Conservation (phyloP, 306 rosid species). For the Vigna angularis region DNA sequence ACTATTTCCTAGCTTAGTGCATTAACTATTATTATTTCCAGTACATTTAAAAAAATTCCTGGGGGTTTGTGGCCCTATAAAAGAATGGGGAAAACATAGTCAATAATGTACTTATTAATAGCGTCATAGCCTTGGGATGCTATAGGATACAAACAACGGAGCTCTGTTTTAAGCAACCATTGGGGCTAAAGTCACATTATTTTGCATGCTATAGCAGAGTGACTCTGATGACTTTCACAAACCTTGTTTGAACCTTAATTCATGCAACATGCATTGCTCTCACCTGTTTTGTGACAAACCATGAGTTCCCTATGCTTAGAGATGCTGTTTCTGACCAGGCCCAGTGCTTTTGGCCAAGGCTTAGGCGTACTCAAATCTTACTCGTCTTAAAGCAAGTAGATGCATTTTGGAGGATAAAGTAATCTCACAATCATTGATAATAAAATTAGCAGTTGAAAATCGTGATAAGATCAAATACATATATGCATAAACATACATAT, state of each 20-base stretch:
- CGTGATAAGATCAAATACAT: neutral
- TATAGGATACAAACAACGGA: neutral
- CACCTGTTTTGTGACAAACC: neutral
- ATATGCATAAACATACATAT: too few relatives aligned
- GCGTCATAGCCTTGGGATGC: neutral
- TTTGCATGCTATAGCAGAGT: neutral
- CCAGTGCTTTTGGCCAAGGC: neutral
- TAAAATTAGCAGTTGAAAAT: neutral
- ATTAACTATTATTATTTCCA: neutral
- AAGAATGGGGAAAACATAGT: conserved; percentile 9
- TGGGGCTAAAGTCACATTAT: neutral
- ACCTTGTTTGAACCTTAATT: neutral
- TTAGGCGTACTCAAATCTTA: neutral
- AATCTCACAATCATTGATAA: neutral
- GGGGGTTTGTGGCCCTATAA: conserved; percentile 20
- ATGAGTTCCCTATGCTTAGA: neutral
- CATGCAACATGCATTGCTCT: neutral
- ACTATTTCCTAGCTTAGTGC: neutral
- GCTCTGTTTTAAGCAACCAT: neutral
- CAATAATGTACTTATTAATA: neutral
- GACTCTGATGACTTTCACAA: neutral
- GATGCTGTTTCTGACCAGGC: neutral
- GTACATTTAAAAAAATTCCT: conserved; percentile 5
- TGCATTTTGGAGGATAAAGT: neutral
- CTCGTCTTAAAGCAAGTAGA: neutral